Evolutionary conservation across 2,329 filamentous ascomycete genomes (phyloP).

Genomic region (Geoglossum cookeanum): DNA sequence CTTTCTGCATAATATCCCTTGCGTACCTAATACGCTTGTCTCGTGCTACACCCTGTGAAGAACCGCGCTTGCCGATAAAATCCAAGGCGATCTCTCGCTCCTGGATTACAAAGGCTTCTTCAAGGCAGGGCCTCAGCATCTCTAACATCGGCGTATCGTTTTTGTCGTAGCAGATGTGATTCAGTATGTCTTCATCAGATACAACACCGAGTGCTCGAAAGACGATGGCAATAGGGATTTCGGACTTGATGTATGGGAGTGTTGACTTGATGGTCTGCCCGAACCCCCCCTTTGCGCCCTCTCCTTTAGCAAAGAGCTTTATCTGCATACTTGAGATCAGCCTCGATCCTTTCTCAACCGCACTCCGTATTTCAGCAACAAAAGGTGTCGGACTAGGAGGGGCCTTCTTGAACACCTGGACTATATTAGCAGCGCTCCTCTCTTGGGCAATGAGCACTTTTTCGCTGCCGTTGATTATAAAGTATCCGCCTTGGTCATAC

Average conservation of each 20-base stretch:
- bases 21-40: constrained; percentile 86
- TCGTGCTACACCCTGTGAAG: constrained; percentile 51
- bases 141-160: constrained; percentile 95
- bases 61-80: constrained; percentile 85
- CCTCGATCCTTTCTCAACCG: constrained; percentile 86
- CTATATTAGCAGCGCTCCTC: constrained; percentile 92
- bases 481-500: constrained; percentile 96
- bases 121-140: constrained; percentile 91
- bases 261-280: constrained; percentile 81
- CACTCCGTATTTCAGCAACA: constrained; percentile 88
- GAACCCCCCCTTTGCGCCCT: constrained; percentile 57
- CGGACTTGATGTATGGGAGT: constrained; percentile 81
- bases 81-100: constrained; percentile 87
- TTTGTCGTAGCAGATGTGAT: constrained; percentile 91
- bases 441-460: constrained; percentile 98
- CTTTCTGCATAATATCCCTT: constrained; percentile 88
- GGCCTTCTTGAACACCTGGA: constrained; percentile 97
- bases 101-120: constrained; percentile 91
- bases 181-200: constrained; percentile 92
- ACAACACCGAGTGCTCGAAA: constrained; percentile 92
- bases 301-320: constrained; percentile 75
- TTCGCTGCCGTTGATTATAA: constrained; percentile 97
- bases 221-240: constrained; percentile 85
- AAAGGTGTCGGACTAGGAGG: constrained; percentile 82
- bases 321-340: constrained; percentile 85